A percentile compares a stretch with the other conserved stretches of the same genome.
Conservation (phyloP, 2,329 filamentous ascomycete genomes). For the Lasiodiplodia sp. region DNA sequence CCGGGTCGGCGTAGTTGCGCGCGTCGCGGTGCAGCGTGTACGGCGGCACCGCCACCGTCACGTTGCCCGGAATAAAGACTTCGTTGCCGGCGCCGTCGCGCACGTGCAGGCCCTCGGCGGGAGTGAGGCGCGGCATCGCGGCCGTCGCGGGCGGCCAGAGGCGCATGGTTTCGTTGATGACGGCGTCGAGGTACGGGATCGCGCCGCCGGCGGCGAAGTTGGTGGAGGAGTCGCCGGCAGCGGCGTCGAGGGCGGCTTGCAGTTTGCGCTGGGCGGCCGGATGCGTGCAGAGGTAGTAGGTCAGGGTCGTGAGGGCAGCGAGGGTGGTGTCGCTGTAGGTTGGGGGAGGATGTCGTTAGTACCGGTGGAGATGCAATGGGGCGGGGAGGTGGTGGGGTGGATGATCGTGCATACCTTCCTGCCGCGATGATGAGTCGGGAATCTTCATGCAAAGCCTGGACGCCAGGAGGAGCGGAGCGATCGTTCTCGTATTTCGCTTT, state of each 20-base stretch:
- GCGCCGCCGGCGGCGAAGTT: constrained; percentile 40
- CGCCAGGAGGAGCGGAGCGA: constrained; percentile 42
- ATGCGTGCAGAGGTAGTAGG: constrained; percentile 35
- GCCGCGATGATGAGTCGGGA: constrained; percentile 45
- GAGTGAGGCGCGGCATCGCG: constrained; percentile 46
- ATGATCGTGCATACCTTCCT: constrained; percentile 45
- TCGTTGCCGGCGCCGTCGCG: constrained; percentile 32
- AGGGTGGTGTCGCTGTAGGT: constrained; percentile 40
- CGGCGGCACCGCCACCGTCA: constrained; percentile 35
- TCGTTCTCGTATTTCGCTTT: constrained; percentile 50
- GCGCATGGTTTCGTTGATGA: constrained; percentile 54
- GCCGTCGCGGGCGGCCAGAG: constrained; percentile 51
- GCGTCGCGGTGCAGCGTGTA: constrained; percentile 31
- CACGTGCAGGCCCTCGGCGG: constrained; percentile 47
- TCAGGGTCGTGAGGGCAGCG: not conserved
- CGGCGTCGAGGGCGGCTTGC: constrained; percentile 33
- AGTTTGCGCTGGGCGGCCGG: constrained; percentile 9
- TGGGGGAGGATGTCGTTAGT: constrained; percentile 48
- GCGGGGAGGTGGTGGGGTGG: constrained; percentile 39
- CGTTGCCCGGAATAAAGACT: constrained; percentile 43
- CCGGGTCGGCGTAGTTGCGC: constrained; percentile 6
- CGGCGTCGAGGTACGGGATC: constrained; percentile 46
- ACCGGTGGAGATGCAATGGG: constrained; percentile 37
- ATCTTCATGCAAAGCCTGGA: constrained; percentile 44
- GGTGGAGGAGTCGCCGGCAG: constrained; percentile 35